Evolutionary conservation across 164 flowering plant genomes (phyloP).

Genomic region (Chimonanthus salicifolius): DNA sequence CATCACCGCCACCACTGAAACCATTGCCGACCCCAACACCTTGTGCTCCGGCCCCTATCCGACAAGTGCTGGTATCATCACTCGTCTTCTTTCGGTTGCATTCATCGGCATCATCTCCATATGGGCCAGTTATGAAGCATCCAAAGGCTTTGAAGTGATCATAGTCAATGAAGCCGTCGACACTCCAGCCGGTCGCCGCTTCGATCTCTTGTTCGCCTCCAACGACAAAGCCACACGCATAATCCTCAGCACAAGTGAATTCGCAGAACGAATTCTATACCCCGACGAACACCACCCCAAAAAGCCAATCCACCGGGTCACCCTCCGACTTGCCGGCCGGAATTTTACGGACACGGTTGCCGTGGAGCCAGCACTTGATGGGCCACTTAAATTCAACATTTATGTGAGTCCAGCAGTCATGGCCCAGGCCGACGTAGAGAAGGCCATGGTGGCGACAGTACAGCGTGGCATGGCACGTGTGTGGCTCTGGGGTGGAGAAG

Average conservation of each 20-base stretch:
- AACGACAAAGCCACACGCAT: conserved; percentile 44
- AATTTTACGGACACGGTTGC: conserved; percentile 13
- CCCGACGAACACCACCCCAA: conserved; percentile 10
- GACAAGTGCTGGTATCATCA: conserved; percentile 6
- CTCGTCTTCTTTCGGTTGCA: conserved; percentile 26
- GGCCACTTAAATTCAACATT: conserved; percentile 17
- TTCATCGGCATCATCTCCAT: conserved; percentile 28
- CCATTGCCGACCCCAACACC: conserved; percentile 3
- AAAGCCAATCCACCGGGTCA: conserved; percentile 30
- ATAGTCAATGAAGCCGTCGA: conserved; percentile 29
- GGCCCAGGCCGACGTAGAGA: conserved; percentile 13
- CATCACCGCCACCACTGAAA: conserved; percentile 2
- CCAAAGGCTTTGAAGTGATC: conserved; percentile 45
- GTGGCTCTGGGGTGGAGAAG: conserved; percentile 37
- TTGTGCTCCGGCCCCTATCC: background rate
- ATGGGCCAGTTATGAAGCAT: conserved; percentile 56
- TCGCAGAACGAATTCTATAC: conserved; percentile 36
- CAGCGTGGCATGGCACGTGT: conserved; percentile 40
- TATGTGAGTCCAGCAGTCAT: conserved; percentile 22
- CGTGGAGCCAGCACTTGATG: background rate
- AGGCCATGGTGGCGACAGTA: conserved; percentile 24
- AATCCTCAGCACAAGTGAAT: conserved; percentile 26
- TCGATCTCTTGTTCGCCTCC: conserved; percentile 41
- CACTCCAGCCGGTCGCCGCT: conserved; percentile 26
- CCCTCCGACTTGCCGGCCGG: conserved; percentile 19